phyloP scores from a whole-genome alignment of 2,329 filamentous ascomycete genomes.

The Bipolaris zeicola region DNA sequence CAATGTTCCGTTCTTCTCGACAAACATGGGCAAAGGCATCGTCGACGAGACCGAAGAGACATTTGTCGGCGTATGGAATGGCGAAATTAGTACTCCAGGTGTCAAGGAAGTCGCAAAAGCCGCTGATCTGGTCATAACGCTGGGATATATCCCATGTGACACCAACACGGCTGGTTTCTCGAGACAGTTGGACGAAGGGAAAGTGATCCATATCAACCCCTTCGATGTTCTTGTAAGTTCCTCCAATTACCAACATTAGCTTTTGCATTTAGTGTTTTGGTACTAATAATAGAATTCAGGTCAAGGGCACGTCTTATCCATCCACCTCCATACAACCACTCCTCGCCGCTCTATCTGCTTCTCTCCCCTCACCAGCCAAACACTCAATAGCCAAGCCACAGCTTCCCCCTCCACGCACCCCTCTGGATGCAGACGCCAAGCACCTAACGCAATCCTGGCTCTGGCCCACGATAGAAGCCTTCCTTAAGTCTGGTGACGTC shows the following conservation, averaged over 20 bases:
- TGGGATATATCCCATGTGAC: conserved; percentile 51
- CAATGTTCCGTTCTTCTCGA: conserved; percentile 46
- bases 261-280: not conserved
- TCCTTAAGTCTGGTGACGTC: conserved; percentile 47
- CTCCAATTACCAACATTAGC: not conserved
- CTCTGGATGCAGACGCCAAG: conserved; percentile 42
- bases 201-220: conserved; percentile 47
- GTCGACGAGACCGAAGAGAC: conserved; percentile 50
- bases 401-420: conserved; percentile 34
- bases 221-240: conserved; percentile 42
- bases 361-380: conserved; percentile 29
- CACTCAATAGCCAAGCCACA: conserved; percentile 33
- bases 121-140: conserved; percentile 46
- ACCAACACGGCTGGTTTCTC: conserved; percentile 53
- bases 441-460: conserved; percentile 52
- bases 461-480: conserved; percentile 50
- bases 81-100: conserved; percentile 46
- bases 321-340: conserved; percentile 48
- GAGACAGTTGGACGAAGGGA: conserved; percentile 37
- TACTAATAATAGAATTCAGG: conserved; percentile 15
- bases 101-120: conserved; percentile 44
- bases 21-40: conserved; percentile 52
- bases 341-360: conserved; percentile 34
- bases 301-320: conserved; percentile 40
- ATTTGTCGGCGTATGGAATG: conserved; percentile 52